These are phyloP conservation scores for Globomyces sp. DNA, from an alignment of 371 early-diverging fungal species.

Conservation along the genomic window DNA sequence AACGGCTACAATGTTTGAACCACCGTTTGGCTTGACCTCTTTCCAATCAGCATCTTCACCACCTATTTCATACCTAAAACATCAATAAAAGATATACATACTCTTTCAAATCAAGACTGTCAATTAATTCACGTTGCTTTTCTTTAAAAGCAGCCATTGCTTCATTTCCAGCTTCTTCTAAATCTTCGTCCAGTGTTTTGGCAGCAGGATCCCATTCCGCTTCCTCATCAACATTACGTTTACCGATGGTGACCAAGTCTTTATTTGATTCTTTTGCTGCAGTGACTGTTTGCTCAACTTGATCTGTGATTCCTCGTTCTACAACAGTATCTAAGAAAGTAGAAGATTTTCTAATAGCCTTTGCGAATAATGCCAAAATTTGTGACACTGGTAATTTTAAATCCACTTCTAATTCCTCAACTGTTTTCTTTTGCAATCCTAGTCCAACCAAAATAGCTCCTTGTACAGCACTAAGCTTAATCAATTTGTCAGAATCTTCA, in stretches of 20 bases:
- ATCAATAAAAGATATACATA: conserved; percentile 26
- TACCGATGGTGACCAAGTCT: conserved; percentile 27
- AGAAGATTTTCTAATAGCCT: conserved; percentile 74
- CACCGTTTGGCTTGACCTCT: conserved; percentile 26
- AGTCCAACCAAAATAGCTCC: conserved; percentile 80
- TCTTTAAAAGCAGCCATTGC: conserved; percentile 60
- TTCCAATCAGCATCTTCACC: conserved; percentile 72
- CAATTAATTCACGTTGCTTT: conserved; percentile 83
- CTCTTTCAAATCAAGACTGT: conserved; percentile 71
- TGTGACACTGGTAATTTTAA: conserved; percentile 80
- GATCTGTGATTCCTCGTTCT: conserved; percentile 28
- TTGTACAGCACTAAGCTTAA: conserved; percentile 84
- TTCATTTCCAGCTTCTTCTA: conserved; percentile 77
- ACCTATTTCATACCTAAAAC: conserved; percentile 66
- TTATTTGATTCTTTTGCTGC: conserved; percentile 26
- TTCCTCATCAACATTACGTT: conserved; percentile 63
- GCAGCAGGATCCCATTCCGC: conserved; percentile 82
- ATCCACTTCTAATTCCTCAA: conserved; percentile 84
- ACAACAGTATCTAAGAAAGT: conserved; percentile 40
- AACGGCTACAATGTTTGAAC: conserved; percentile 70
- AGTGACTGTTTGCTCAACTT: conserved; percentile 23
- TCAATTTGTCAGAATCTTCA: conserved; percentile 20
- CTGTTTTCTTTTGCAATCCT: conserved; percentile 87
- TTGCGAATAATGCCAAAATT: conserved; percentile 90
- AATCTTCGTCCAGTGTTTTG: conserved; percentile 72